Evolutionary conservation across 2,329 filamentous ascomycete species (phyloP), one percentile per base, ranked within the genome.

Genomic region (Fusarium sulawesiense): DNA sequence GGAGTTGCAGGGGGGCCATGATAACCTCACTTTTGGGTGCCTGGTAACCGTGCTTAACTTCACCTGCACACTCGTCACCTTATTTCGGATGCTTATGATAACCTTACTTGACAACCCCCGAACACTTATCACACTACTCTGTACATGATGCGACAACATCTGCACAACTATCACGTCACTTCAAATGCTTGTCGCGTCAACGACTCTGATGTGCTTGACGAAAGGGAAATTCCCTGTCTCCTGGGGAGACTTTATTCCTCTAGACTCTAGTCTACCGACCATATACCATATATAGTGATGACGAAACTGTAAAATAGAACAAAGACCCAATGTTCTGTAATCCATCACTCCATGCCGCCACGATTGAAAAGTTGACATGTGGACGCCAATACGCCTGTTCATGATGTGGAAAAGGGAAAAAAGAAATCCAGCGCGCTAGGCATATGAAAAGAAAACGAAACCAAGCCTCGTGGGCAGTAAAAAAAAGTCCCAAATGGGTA

Each of bases 371-470:
- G 42, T 21, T 44, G 48, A 61, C 49, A 61, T 50, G 30, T 40
- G 56, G 56, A 77, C 76, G 71, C 76, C 76, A 45, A 51, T 68
- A 77, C 76, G 75, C 76, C 76, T 62, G 27, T 71, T 76, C 74
- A 73, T 76, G 61, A 73, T 68, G 66, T 74, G 56, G 23, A n/a
- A 64, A 63, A 59, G 46, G 57, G 47, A 72, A 71, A 60, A 50
- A 72, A 70, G 68, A 66, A 56, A 54, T 45, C 65, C 67, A 59
- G 50, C 70, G 66, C 68, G 70, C 70, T 68, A 73, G 58, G 64
- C 25, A 56, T 72, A 41, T 63, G 54, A 67, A 66, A 61, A 51
- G 55, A 46, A 58, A 29, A 9, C 65, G 59, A 51, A 58, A 45
- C 56, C 30, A 66, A 53, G 48, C 56, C 66, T 46, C 14, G 32